Base-by-base conservation (phyloP, 176 grass and related monocot genomes). In the Musa troglodytarum region DNA sequence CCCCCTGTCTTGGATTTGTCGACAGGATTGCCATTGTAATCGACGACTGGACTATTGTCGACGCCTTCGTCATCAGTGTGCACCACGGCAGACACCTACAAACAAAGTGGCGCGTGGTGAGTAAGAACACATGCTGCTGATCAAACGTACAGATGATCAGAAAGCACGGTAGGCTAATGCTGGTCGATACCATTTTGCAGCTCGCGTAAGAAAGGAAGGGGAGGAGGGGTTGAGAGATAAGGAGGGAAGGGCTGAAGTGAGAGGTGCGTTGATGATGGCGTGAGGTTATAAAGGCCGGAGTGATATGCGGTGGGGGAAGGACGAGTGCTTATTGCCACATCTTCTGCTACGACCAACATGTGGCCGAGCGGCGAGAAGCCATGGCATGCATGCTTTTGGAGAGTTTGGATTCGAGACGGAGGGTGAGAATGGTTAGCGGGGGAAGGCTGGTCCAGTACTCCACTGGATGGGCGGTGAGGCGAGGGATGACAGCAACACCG, bases 1-100 rank as follows among this genome's bases (percentile, higher is more conserved):
- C 93, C 87, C 21, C 93, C 93, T 16, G 89, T 92, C 63, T 84
- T 78, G 13, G 87, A 86, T 70, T 90, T 92, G 81, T 96, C 89
- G 53, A 65, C 85, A 25, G 87, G 87, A 50, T 88, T 86, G 25
- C 93, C 93, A 1, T 73, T 86, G 77, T 84, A 96, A 75, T 96
- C 93, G 23, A 96, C 79, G 0, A 81, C 68, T 21, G 53, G 59
- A n/a, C 52, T 49, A 1, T 69, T 77, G 62, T 74, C 84, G 34
- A 2, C 74, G 43, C 25, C 66, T 20, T 62, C 68, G 57, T 76
- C 65, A 52, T 82, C 86, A 23, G 79, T 76, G 74, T 81, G 72
- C 10, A 22, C 74, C 43, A 69, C 92, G 2, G 78, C 85, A 29
- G 81, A 83, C 75, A 96, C 92, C 92, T 92, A 9, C 14, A 15